Base-by-base conservation (phyloP, 306 rosid species). In the Dalbergia cultrata region DNA sequence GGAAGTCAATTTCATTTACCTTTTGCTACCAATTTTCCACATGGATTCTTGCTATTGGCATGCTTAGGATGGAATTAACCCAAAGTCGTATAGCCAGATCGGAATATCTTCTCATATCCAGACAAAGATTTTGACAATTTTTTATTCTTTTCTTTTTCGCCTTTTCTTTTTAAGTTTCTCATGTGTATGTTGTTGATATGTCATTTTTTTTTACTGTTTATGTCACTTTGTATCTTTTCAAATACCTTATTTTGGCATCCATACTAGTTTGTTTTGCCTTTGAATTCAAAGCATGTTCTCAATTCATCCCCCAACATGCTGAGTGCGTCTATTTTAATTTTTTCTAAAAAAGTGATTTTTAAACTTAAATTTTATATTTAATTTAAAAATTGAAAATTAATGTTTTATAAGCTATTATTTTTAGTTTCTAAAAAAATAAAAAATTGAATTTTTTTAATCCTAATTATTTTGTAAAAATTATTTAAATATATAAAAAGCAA, bases 1-100 rank as follows among this genome's bases (percentile, higher is more conserved):
- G 68, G 85, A 88, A 88, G 90, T 90, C 90, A 87, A 90, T 73
- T 88, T 67, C 70, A 70, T 72, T 76, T 64, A 17, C 65, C 72
- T 74, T 78, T 74, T 81, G 19, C 52, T 16, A 54, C 52, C 22
- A 3, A 49, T 34, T 47, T 45, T 80, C 76, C 58, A 82, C 75
- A 3, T 82, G 85, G 60, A 26, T 41, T 37, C 63, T 72, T 41
- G 8, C 21, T 39, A 21, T 85, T 78, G 77, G 82, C 87, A 81
- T 83, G 81, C 83, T 87, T 67, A 14, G 57, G 60, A 58, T 72
- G 57, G 14, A 75, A 81, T 47, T 75, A 77, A 74, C 69, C 13
- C 82, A 77, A 83, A 78, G 88, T 74, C 85, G 12, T 76, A 41
- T 22, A 22, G 1, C 77, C 62, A 67, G 76, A 76, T 76, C 67